phyloP scores from a whole-genome alignment of 352 stramenopile genomes.

The Proteromonas lacertae region DNA sequence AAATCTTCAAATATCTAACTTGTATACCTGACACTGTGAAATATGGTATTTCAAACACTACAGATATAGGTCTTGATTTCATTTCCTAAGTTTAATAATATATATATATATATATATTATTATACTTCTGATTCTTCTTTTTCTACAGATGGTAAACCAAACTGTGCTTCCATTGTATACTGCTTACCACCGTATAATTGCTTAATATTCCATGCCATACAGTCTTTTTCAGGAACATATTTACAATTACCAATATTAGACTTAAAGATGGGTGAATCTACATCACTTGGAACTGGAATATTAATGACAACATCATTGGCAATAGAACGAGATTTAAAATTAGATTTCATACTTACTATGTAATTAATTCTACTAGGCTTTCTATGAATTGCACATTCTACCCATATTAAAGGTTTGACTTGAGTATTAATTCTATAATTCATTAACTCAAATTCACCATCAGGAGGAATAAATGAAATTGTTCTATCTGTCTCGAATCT shows the following conservation, averaged over 20 bases:
- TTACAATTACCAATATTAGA: constrained; percentile 76
- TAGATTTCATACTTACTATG: constrained; percentile 79
- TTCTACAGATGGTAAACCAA: constrained; percentile 82
- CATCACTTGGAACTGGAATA: constrained; percentile 82
- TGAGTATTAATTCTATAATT: constrained; percentile 85
- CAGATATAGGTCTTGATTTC: constrained; percentile 13
- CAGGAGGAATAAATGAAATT: constrained; percentile 96
- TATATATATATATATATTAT: neutral
- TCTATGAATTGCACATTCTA: constrained; percentile 83
- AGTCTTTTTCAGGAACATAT: constrained; percentile 89
- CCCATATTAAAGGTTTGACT: constrained; percentile 96
- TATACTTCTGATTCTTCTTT: constrained; percentile 15
- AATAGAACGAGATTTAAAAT: constrained; percentile 91
- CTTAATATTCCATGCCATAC: constrained; percentile 96
- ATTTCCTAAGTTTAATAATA: neutral
- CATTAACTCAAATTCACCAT: constrained; percentile 98
- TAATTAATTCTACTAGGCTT: constrained; percentile 83
- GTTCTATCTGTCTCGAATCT: constrained; percentile 95
- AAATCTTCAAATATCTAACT: constrained; percentile 99
- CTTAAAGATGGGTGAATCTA: constrained; percentile 94
- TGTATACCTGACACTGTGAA: constrained; percentile 30
- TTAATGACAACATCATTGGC: constrained; percentile 99
- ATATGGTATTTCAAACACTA: constrained; percentile 86
- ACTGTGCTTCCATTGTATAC: constrained; percentile 97
- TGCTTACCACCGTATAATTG: constrained; percentile 68